phyloP scores from a whole-genome alignment of 1,139 yeast genomes.

The Saccharomyces hybrid region DNA sequence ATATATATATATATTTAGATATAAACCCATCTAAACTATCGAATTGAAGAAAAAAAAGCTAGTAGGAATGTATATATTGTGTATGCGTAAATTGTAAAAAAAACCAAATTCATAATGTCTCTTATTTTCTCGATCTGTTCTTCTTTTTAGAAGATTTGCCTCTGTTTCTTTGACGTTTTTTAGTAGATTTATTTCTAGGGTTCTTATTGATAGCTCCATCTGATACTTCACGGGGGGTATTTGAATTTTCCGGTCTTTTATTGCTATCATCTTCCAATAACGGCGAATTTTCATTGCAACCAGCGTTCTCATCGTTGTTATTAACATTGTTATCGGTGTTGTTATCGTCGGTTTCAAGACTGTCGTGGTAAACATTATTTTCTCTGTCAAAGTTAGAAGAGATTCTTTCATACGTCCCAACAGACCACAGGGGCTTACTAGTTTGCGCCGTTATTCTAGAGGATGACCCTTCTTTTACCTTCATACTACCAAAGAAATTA shows the following conservation, averaged over 20 bases:
- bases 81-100: neutral
- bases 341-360: slow-evolving; percentile 2
- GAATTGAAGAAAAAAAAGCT: neutral
- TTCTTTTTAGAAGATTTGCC: slow-evolving; percentile 18
- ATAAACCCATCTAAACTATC: neutral
- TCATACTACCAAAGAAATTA: slow-evolving; percentile 49
- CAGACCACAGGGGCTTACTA: neutral
- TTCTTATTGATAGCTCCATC: neutral
- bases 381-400: slow-evolving; percentile 22
- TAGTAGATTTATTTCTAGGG: neutral
- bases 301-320: slow-evolving; percentile 5
- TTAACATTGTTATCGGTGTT: slow-evolving; percentile 4
- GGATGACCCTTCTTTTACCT: slow-evolving; percentile 11
- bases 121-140: slow-evolving; percentile 20
- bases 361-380: slow-evolving; percentile 10
- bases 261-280: neutral
- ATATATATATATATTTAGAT: slow-evolving; percentile 5
- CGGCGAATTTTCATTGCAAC: neutral
- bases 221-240: slow-evolving; percentile 1
- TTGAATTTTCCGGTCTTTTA: slow-evolving; percentile 2
- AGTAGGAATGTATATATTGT: slow-evolving; percentile 2
- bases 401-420: slow-evolving; percentile 16
- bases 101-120: neutral
- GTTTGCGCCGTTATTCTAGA: neutral
- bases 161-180: slow-evolving; percentile 6